Evolutionary conservation across 1,139 yeast genomes (phyloP), one percentile per base, ranked within the genome.

Genomic region (Saccharomyces hybrid): DNA sequence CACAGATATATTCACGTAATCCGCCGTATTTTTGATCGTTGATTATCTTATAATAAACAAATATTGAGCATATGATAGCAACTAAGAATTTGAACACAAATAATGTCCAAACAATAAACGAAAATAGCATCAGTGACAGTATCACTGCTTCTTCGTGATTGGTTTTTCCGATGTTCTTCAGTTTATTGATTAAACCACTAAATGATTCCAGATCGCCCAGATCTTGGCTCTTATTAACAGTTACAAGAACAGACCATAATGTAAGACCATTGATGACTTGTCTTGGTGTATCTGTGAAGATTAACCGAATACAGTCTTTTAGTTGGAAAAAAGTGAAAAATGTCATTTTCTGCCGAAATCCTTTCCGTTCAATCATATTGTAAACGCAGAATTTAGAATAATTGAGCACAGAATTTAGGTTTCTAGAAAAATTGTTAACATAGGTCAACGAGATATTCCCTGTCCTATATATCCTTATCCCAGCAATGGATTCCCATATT

Each of bases 251-350:
- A 1, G 81, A 77, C 64, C 84, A 76, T 41, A 86, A 70, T 0
- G 96, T 88, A 62, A 87, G 73, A 24, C 89, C 85, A 66, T 89
- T 89, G 61, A 89, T 80, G 2, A 86, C 86, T 71, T 89, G 96
- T 69, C 96, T 79, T 7, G 97, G 96, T 6, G 91, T 79, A 62
- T 89, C 96, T 0, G 95, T 90, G 47, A 87, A 73, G n/a, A 86
- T 62, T 44, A 86, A 75, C 53, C 82, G 81, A 9, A 83, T 66
- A 66, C 93, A 87, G 51, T 80, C 79, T 59, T 83, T 82, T 52
- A 87, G 70, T 55, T 87, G 84, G 63, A 80, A 81, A 67, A 83
- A 87, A 3, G 84, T 78, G 62, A 80, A 80, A 61, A 88, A 81
- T 21, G 89, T 81, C 51, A 84, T 72, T 78, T 84, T 83, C 64